Percentiles rank a stretch among this genome's conserved stretches.
These are phyloP conservation scores for Chlorokybus atmophyticus DNA, from an alignment of 139 green algal genomes.

Conservation along the genomic window DNA sequence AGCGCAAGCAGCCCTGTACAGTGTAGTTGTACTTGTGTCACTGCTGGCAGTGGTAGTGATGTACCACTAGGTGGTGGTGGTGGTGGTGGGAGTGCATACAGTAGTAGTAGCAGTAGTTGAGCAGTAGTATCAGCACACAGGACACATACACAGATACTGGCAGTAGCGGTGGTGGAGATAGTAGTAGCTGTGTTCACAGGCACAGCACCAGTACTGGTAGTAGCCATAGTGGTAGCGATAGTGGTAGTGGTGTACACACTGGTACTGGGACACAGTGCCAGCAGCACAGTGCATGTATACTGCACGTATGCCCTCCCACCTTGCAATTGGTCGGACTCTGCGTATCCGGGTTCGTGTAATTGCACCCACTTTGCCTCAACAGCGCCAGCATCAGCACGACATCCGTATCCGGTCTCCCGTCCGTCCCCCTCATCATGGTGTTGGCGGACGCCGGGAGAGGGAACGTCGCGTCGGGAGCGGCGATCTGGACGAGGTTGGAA, in stretches of 20 bases:
- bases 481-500: slow-evolving; percentile 8
- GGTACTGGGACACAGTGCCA: not conserved
- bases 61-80: not conserved
- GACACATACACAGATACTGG: not conserved
- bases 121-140: not conserved
- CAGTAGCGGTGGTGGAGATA: not conserved
- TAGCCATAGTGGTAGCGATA: not conserved
- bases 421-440: not conserved
- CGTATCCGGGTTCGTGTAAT: not conserved
- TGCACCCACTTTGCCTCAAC: not conserved
- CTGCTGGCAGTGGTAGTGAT: not conserved
- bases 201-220: not conserved
- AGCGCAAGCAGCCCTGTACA: not conserved
- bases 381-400: not conserved
- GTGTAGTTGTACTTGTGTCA: not conserved
- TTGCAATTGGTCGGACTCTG: not conserved
- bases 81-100: not conserved
- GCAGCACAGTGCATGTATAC: not conserved
- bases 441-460: not conserved
- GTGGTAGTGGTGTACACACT: not conserved
- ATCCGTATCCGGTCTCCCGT: not conserved
- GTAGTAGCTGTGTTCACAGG: not conserved
- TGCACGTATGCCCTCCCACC: not conserved
- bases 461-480: not conserved
- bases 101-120: not conserved